These are phyloP conservation scores for Ogataea saltuana DNA, from an alignment of 805 yeast genomes.

Conservation along the genomic window DNA sequence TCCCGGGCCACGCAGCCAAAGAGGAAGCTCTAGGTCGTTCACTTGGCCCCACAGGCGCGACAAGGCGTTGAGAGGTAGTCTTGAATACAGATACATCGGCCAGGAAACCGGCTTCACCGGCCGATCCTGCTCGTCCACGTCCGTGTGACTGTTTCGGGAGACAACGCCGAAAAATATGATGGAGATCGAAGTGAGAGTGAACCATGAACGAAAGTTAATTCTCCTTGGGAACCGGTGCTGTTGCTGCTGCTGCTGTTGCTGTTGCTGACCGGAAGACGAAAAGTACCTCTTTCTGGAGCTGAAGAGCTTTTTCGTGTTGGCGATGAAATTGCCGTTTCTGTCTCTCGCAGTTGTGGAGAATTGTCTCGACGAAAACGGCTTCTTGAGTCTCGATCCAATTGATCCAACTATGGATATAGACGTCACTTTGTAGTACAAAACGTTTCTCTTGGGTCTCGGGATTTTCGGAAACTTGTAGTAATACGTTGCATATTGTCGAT, in stretches of 20 bases:
- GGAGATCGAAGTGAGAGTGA: constrained; percentile 55
- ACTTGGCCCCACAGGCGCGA: constrained; percentile 95
- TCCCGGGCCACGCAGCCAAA: constrained; percentile 84
- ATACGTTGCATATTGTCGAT: constrained; percentile 20
- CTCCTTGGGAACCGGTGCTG: constrained; percentile 14
- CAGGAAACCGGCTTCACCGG: constrained; percentile 69
- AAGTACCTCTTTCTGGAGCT: constrained; percentile 16
- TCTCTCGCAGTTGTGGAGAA: constrained; percentile 8
- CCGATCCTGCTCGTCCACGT: constrained; percentile 31
- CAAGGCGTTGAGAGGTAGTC: constrained; percentile 86
- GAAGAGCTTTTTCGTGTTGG: constrained; percentile 32
- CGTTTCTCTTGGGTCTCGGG: constrained; percentile 57
- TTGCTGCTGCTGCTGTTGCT: constrained; percentile 4
- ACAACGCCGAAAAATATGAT: constrained; percentile 57
- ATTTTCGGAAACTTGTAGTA: constrained; percentile 51
- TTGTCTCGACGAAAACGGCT: constrained; percentile 15
- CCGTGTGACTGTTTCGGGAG: constrained; percentile 35
- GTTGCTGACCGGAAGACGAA: constrained; percentile 9
- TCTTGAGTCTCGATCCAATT: constrained; percentile 23
- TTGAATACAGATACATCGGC: constrained; percentile 85
- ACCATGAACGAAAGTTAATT: constrained; percentile 40
- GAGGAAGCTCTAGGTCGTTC: constrained; percentile 79
- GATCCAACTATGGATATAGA: constrained; percentile 26
- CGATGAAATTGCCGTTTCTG: constrained; percentile 22
- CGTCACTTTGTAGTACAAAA: constrained; percentile 44